phyloP scores from a whole-genome alignment of 2,329 filamentous ascomycete genomes.

The Tolypocladium inflatum region DNA sequence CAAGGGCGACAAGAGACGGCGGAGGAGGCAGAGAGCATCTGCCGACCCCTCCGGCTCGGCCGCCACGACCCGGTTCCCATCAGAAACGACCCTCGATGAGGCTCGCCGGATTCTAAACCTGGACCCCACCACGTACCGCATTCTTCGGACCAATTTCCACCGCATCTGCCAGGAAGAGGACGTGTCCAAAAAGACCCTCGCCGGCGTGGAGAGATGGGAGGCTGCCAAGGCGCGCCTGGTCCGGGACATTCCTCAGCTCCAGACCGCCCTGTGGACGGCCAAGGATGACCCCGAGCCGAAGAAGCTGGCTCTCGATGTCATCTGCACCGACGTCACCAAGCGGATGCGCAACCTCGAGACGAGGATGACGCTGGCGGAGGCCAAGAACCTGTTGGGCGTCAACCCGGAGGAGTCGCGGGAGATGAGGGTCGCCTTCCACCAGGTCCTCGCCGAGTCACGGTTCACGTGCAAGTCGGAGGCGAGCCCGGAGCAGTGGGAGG shows the following conservation, averaged over 20 bases:
- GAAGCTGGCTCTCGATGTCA: slow-evolving; percentile 63
- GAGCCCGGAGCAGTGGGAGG: slow-evolving; percentile 61
- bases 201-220: slow-evolving; percentile 66
- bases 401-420: slow-evolving; percentile 41
- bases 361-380: slow-evolving; percentile 64
- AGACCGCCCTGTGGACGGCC: slow-evolving; percentile 48
- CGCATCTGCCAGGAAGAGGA: slow-evolving; percentile 57
- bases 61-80: slow-evolving; percentile 67
- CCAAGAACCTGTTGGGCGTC: slow-evolving; percentile 50
- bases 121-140: slow-evolving; percentile 52
- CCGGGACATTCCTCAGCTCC: slow-evolving; percentile 53
- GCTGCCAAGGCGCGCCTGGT: slow-evolving; percentile 59
- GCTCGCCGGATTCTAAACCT: slow-evolving; percentile 61
- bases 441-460: slow-evolving; percentile 53
- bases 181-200: slow-evolving; percentile 67
- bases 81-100: slow-evolving; percentile 74
- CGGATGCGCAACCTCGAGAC: slow-evolving; percentile 56
- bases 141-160: slow-evolving; percentile 58
- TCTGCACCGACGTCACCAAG: slow-evolving; percentile 77
- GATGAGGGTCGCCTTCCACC: slow-evolving; percentile 56
- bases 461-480: slow-evolving; percentile 68
- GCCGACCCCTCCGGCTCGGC: slow-evolving; percentile 59
- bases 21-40: slow-evolving; percentile 58
- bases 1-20: slow-evolving; percentile 35
- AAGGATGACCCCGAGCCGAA: slow-evolving; percentile 51